These are phyloP conservation scores for Parmelia sp. DNA, from an alignment of 495 filamentous ascomycete species.

Conservation along the genomic window DNA sequence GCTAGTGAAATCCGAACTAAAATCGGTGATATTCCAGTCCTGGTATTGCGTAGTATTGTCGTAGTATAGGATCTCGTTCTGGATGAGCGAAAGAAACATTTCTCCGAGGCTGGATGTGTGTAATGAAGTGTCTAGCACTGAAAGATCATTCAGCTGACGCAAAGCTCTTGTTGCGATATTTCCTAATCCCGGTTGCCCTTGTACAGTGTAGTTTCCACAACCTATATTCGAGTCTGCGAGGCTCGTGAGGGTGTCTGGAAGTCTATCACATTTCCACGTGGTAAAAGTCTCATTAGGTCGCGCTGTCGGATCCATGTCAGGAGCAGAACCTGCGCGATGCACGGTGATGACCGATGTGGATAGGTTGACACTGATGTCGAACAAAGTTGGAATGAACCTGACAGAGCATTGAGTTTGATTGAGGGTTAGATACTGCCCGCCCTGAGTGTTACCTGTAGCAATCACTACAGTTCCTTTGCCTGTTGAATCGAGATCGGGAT, in stretches of 20 bases:
- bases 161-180: conserved; percentile 11
- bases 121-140: conserved; percentile 3
- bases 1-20: background rate
- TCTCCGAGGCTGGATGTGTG: conserved; percentile 5
- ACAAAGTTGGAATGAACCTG: background rate
- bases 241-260: background rate
- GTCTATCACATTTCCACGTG: conserved; percentile 2
- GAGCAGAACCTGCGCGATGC: background rate
- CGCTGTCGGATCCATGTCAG: conserved; percentile 9
- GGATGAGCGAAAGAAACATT: conserved; percentile 4
- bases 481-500: background rate
- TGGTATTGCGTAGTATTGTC: background rate
- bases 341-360: background rate
- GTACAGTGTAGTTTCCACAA: conserved; percentile 7
- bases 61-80: conserved; percentile 3
- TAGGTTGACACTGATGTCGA: conserved; percentile 5
- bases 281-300: conserved; percentile 9
- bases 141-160: conserved; percentile 11
- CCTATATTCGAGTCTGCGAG: background rate
- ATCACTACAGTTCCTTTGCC: conserved; percentile 5
- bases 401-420: conserved; percentile 11
- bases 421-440: background rate
- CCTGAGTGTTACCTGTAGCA: conserved; percentile 3
- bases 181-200: conserved; percentile 10
- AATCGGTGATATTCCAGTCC: background rate